phyloP scores from a whole-genome alignment of 2,329 filamentous ascomycete species.

The Fusarium torulosum region DNA sequence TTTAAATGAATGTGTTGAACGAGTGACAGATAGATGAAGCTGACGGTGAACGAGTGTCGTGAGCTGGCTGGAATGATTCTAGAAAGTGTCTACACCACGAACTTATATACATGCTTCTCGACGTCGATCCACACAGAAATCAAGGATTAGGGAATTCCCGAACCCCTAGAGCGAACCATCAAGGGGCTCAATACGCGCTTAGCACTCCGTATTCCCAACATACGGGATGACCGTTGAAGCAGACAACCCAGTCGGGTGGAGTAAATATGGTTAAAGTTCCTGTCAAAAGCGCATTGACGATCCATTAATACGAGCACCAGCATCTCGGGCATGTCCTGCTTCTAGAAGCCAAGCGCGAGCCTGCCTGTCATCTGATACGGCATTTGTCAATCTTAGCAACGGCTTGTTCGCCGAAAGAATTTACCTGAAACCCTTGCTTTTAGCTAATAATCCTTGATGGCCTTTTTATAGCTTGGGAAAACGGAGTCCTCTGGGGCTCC shows the following conservation, averaged over 20 bases:
- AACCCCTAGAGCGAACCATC: no score
- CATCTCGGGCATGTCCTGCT: background rate
- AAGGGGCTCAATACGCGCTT: no score
- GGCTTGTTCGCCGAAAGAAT: conserved; percentile 8
- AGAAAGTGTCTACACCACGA: fast-evolving
- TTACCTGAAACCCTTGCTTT: background rate
- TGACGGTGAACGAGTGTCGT: background rate
- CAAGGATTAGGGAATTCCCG: background rate
- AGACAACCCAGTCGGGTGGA: background rate
- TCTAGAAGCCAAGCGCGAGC: conserved; percentile 8
- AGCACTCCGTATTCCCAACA: background rate
- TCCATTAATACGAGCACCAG: conserved; percentile 4
- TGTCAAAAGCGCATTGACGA: background rate
- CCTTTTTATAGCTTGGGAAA: conserved; percentile 18
- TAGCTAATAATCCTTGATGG: fast-evolving
- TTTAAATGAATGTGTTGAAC: background rate
- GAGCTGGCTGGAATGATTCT: background rate
- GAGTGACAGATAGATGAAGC: background rate
- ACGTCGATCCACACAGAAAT: background rate
- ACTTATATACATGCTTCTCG: background rate
- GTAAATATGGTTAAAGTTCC: background rate
- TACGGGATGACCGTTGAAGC: background rate
- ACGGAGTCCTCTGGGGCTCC: no score
- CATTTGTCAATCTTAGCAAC: background rate
- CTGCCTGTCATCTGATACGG: background rate